Evolutionary conservation across 805 yeast species (phyloP), one percentile per base, ranked within the genome.

Genomic region (Wickerhamomyces queroliae): DNA sequence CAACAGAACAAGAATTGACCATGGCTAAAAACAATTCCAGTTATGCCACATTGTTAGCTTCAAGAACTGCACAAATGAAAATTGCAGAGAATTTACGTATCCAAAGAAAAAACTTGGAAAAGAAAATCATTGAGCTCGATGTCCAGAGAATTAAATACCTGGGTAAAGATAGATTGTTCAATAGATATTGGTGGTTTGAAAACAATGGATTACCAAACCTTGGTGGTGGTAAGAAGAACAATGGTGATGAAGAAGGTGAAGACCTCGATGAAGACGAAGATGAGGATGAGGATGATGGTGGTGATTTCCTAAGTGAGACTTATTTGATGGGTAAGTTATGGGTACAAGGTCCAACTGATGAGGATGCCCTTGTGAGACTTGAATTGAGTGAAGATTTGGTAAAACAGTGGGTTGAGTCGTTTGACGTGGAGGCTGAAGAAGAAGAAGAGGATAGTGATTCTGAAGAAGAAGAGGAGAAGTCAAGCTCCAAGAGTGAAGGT

Each of bases 121-220:
- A 66, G 43, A 68, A 76, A 42, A 64, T 93, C 19, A 71, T 72
- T 34, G 88, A 81, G 49, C 63, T 78, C 36, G 96, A 90, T 52
- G 70, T 82, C 43, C 96, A 88, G 56, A 64, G 98, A 41, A 70
- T 89, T 35, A 74, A 75, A 39, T 69, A 77, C 23, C 64, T 93
- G 21, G 99, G 99, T 2, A 72, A 79, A 42, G 99, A 93, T 59
- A 66, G 95, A 37, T 74, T 76, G 42, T 89, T 69, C 58, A 93
- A 93, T 63, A 69, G 90, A 47, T 93, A 91, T 58, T 93, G 95
- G 95, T 93, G 96, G 96, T 79, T 89, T 55, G 98, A 91, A 53
- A 70, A 72, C 46, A 83, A 83, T 53, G 99, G 98, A 0, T 67
- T 88, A 35, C 87, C 89, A 4, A 67, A 69, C 7, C 52, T 70